Percentiles rank a stretch among this genome's conserved stretches.
These are phyloP conservation scores for Penicillium fuscoglaucum DNA, from an alignment of 2,329 filamentous ascomycete genomes.

Conservation along the genomic window DNA sequence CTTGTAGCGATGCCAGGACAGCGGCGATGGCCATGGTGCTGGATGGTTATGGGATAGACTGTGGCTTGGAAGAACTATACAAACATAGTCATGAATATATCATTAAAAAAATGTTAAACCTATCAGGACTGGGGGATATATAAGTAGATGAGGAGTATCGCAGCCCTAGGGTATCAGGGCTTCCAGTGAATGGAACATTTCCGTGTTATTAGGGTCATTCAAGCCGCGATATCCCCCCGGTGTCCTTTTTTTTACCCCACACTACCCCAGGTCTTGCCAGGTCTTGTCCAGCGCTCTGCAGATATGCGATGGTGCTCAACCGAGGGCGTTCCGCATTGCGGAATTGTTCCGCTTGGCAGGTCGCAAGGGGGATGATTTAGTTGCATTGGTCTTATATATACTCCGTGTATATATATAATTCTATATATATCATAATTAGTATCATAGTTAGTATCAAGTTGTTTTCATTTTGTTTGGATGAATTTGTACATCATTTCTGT, in stretches of 20 bases:
- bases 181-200: conserved; percentile 19
- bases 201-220: conserved; percentile 8
- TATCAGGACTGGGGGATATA: not conserved
- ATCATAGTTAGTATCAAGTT: not conserved
- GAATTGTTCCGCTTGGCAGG: conserved; percentile 10
- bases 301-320: not conserved
- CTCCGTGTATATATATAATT: too few species aligned
- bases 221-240: not conserved
- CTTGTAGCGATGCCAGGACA: conserved; percentile 25
- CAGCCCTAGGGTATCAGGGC: not conserved
- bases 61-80: not conserved
- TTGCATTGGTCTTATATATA: not conserved
- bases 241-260: not conserved
- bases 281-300: not conserved
- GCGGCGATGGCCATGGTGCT: conserved; percentile 31
- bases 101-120: not conserved
- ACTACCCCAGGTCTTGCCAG: conserved; percentile 17
- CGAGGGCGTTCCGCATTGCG: conserved; percentile 13
- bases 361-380: not conserved
- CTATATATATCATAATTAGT: not conserved
- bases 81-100: not conserved
- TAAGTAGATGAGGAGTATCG: not conserved
- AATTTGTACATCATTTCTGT: not conserved
- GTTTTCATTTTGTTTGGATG: not conserved
- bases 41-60: not conserved